A percentile compares a stretch with the other conserved stretches of the same genome.
Conservation (phyloP, 2,329 filamentous ascomycete genomes). For the Mycosphaerella sp. region DNA sequence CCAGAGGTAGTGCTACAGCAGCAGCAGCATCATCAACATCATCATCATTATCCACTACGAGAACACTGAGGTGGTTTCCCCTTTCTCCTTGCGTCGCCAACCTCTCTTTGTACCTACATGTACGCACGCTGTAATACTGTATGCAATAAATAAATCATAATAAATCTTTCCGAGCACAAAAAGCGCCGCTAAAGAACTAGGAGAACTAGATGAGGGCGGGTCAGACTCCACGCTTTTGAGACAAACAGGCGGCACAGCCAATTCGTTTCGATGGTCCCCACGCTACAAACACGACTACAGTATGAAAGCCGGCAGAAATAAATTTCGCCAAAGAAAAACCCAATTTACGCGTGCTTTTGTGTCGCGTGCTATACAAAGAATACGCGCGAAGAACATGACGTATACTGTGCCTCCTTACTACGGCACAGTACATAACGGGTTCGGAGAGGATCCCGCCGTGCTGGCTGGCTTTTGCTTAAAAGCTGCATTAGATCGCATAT, state of each 20-base stretch:
- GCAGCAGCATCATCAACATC: no score
- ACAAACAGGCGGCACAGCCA: no score
- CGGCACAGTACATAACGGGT: no score
- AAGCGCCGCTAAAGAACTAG: no score
- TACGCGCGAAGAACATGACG: conserved; percentile 17
- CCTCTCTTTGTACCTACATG: no score
- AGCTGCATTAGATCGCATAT: conserved; percentile 14
- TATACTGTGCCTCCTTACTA: conserved; percentile 6
- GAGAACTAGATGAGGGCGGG: no score
- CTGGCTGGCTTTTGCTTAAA: no score
- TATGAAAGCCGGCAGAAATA: conserved; percentile 19
- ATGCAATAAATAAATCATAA: conserved; percentile 21
- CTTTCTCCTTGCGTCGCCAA: conserved; percentile 20
- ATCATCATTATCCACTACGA: conserved; percentile 8
- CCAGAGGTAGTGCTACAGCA: conserved; percentile 20
- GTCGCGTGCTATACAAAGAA: conserved; percentile 16
- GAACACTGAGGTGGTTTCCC: conserved; percentile 1
- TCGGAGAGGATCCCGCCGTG: no score
- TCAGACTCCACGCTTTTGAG: no score
- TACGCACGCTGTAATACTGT: conserved; percentile 14
- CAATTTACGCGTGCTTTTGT: conserved; percentile 18
- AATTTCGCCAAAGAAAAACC: no score
- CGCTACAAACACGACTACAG: conserved; percentile 20
- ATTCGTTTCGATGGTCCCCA: conserved; percentile 9
- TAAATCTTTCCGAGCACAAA: conserved; percentile 6